phyloP scores from a whole-genome alignment of 2,329 filamentous ascomycete genomes.

The Botrytis deweyae region DNA sequence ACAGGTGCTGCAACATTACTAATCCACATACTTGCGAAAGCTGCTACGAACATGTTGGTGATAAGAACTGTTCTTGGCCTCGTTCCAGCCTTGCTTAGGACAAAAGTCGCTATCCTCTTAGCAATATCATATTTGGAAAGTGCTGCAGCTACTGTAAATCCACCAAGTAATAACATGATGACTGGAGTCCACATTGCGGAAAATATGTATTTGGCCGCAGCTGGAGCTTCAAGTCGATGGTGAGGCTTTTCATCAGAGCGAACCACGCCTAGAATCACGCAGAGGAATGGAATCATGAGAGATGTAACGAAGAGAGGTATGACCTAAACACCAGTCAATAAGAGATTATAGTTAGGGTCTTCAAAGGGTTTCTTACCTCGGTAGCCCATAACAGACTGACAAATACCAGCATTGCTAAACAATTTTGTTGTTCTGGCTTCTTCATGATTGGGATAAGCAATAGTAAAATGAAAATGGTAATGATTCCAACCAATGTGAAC shows the following conservation, averaged over 20 bases:
- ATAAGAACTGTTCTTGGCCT: slow-evolving; percentile 83
- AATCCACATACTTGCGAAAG: slow-evolving; percentile 98
- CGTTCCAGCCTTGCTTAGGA: slow-evolving; percentile 93
- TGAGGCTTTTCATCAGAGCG: slow-evolving; percentile 71
- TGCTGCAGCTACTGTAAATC: slow-evolving; percentile 93
- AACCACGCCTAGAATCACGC: slow-evolving; percentile 82
- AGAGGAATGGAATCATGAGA: slow-evolving; percentile 87
- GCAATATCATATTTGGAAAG: slow-evolving; percentile 97
- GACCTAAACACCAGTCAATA: slow-evolving; percentile 53
- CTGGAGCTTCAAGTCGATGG: slow-evolving; percentile 71
- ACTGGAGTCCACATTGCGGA: slow-evolving; percentile 98
- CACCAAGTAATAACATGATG: slow-evolving; percentile 95
- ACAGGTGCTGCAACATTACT: slow-evolving; percentile 97
- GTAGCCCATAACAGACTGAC: slow-evolving; percentile 96
- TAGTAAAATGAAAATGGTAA: slow-evolving; percentile 72
- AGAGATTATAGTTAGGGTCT: slow-evolving; percentile 22
- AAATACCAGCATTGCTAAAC: slow-evolving; percentile 87
- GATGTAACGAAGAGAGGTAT: slow-evolving; percentile 98
- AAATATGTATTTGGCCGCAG: slow-evolving; percentile 82
- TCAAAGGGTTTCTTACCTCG: slow-evolving; percentile 59
- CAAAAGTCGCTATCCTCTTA: slow-evolving; percentile 93
- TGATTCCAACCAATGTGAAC: slow-evolving; percentile 68
- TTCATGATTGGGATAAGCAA: slow-evolving; percentile 80
- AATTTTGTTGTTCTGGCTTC: slow-evolving; percentile 89
- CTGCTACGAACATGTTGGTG: slow-evolving; percentile 98